phyloP scores from a whole-genome alignment of 495 filamentous ascomycete genomes.

The Xylaria intraflava region DNA sequence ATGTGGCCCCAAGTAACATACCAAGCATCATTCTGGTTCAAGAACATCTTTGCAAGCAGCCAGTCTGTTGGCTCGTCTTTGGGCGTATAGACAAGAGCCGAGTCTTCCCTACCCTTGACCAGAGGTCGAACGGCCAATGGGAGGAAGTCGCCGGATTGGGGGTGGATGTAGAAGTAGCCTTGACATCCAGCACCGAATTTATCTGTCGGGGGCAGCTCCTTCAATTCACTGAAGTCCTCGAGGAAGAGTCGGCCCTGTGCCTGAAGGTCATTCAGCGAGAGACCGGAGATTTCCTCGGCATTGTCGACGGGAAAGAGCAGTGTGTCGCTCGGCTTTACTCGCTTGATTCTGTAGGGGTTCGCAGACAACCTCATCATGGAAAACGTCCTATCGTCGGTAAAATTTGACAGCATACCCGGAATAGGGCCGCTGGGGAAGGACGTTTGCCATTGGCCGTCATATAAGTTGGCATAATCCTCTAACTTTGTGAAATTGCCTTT shows the following conservation, averaged over 20 bases:
- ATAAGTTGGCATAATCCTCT: slow-evolving; percentile 26
- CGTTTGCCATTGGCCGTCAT: slow-evolving; percentile 28
- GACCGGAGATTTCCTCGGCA: slow-evolving; percentile 20
- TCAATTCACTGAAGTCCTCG: slow-evolving; percentile 27
- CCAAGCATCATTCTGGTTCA: slow-evolving; percentile 32
- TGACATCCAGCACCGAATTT: slow-evolving; percentile 28
- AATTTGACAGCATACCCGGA: slow-evolving; percentile 30
- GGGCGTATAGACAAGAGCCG: slow-evolving; percentile 31
- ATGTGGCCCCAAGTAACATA: slow-evolving; percentile 26
- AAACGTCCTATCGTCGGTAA: slow-evolving; percentile 33
- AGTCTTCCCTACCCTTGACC: slow-evolving; percentile 23
- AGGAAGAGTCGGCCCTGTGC: slow-evolving; percentile 26
- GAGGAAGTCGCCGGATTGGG: slow-evolving; percentile 27
- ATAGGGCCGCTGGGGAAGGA: slow-evolving; percentile 21
- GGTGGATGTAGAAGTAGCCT: slow-evolving; percentile 31
- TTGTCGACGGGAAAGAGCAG: slow-evolving; percentile 26
- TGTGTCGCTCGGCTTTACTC: slow-evolving; percentile 25
- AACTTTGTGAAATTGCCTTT: slow-evolving; percentile 21
- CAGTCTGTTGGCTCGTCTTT: slow-evolving; percentile 30
- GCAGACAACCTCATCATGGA: slow-evolving; percentile 34
- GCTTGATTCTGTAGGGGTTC: slow-evolving; percentile 26
- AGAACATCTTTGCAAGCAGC: slow-evolving; percentile 35
- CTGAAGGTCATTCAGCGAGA: slow-evolving; percentile 16
- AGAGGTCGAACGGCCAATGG: slow-evolving; percentile 31
- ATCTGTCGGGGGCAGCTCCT: slow-evolving; percentile 14